Evolutionary conservation across 2,329 filamentous ascomycete genomes (phyloP).

Genomic region (Talaromyces sp.): DNA sequence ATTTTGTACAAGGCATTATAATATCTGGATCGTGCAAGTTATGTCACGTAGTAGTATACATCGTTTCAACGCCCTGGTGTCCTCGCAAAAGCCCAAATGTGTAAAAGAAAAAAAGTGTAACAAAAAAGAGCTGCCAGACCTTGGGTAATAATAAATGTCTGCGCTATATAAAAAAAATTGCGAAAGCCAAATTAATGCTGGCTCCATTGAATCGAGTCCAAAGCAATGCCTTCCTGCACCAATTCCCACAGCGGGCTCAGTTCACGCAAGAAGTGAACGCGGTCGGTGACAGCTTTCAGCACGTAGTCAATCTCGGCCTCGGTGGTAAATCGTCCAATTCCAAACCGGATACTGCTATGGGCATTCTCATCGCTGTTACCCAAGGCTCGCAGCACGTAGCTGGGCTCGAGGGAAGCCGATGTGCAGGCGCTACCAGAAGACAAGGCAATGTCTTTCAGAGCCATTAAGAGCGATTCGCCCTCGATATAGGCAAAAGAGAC

Average conservation of each 20-base stretch:
- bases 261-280: conserved; percentile 88
- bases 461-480: conserved; percentile 96
- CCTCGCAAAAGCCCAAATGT: conserved; percentile 1
- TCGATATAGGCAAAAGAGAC: conserved; percentile 98
- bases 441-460: conserved; percentile 92
- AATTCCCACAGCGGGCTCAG: conserved; percentile 95
- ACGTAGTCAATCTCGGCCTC: conserved; percentile 96
- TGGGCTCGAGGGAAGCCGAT: conserved; percentile 91
- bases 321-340: conserved; percentile 94
- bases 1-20: conserved; percentile 16
- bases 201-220: conserved; percentile 97
- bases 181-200: conserved; percentile 62
- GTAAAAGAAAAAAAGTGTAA: conserved; percentile 4
- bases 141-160: conserved; percentile 9
- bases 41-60: conserved; percentile 13
- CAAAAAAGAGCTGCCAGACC: conserved; percentile 9
- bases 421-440: conserved; percentile 97
- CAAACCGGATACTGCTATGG: conserved; percentile 95
- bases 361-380: conserved; percentile 97
- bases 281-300: conserved; percentile 78
- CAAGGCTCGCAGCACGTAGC: conserved; percentile 88
- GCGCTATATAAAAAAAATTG: not conserved
- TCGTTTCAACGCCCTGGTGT: conserved; percentile 21
- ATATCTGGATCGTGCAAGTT: not conserved
- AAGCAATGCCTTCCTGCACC: conserved; percentile 91